phyloP scores from a whole-genome alignment of 2,329 filamentous ascomycete genomes.

The Cladophialophora immunda region DNA sequence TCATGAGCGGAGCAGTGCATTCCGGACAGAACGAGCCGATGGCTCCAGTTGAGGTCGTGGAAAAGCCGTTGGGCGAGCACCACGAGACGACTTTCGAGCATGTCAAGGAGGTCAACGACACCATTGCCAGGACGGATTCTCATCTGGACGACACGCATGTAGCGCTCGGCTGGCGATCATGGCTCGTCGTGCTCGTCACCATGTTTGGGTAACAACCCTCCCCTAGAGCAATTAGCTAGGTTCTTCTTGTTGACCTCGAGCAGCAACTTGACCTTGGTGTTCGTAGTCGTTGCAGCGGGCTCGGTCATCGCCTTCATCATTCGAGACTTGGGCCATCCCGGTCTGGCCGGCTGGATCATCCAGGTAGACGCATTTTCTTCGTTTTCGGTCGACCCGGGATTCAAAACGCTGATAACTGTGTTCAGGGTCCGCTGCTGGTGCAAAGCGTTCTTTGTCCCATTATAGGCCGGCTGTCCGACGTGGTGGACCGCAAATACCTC shows the following conservation, averaged over 20 bases:
- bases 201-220: slow-evolving; percentile 51
- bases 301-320: slow-evolving; percentile 64
- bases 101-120: slow-evolving; percentile 18
- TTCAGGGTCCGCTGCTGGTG: slow-evolving; percentile 63
- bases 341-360: slow-evolving; percentile 32
- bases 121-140: slow-evolving; percentile 16
- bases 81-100: slow-evolving; percentile 12
- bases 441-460: slow-evolving; percentile 65
- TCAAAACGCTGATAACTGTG: neutral
- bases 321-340: slow-evolving; percentile 11
- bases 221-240: neutral
- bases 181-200: slow-evolving; percentile 58
- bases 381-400: neutral
- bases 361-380: slow-evolving; percentile 1
- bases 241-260: neutral
- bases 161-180: slow-evolving; percentile 14
- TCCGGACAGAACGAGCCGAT: slow-evolving; percentile 9
- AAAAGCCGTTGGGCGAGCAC: slow-evolving; percentile 15
- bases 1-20: neutral
- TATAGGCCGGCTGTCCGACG: slow-evolving; percentile 64
- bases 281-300: slow-evolving; percentile 64
- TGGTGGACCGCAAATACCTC: slow-evolving; percentile 63
- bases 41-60: neutral
- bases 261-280: slow-evolving; percentile 62
- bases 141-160: slow-evolving; percentile 11